These are phyloP conservation scores for Pestalotiopsis fici DNA, from an alignment of 2,329 filamentous ascomycete genomes.

Conservation along the genomic window DNA sequence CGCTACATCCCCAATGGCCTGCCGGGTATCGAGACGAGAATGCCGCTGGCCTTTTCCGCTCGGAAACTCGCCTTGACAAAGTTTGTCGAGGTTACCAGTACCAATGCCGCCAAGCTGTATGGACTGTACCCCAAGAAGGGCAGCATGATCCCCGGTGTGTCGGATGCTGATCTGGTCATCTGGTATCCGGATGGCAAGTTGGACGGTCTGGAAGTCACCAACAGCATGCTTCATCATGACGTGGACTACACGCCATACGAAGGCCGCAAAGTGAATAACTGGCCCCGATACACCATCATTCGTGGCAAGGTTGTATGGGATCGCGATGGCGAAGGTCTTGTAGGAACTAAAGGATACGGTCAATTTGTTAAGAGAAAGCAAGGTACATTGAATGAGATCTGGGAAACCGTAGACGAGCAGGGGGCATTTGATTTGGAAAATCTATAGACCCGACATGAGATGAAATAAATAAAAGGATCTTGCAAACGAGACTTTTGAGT, in stretches of 20 bases:
- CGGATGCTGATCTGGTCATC: conserved; percentile 58
- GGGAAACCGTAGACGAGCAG: conserved; percentile 29
- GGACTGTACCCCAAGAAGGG: conserved; percentile 55
- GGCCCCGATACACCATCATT: conserved; percentile 63
- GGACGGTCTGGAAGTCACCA: conserved; percentile 45
- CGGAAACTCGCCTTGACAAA: conserved; percentile 42
- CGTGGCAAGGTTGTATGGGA: conserved; percentile 61
- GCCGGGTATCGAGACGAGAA: conserved; percentile 58
- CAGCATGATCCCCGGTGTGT: conserved; percentile 46
- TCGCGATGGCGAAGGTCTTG: conserved; percentile 48
- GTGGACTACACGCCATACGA: conserved; percentile 66
- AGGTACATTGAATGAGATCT: conserved; percentile 16
- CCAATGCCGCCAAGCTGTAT: conserved; percentile 60
- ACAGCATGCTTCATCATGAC: conserved; percentile 59
- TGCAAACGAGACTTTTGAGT: background rate
- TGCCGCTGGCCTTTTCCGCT: conserved; percentile 46
- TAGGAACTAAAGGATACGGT: conserved; percentile 33
- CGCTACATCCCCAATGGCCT: conserved; percentile 60
- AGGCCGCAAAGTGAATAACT: conserved; percentile 55
- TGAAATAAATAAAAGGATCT: background rate
- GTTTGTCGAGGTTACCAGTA: conserved; percentile 56
- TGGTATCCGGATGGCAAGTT: conserved; percentile 53
- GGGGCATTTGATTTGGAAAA: conserved; percentile 31
- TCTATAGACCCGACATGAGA: background rate
- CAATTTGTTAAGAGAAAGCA: conserved; percentile 17